Conservation (phyloP, 768 basidiomycete genomes). For the Amanita pallidorosea region DNA sequence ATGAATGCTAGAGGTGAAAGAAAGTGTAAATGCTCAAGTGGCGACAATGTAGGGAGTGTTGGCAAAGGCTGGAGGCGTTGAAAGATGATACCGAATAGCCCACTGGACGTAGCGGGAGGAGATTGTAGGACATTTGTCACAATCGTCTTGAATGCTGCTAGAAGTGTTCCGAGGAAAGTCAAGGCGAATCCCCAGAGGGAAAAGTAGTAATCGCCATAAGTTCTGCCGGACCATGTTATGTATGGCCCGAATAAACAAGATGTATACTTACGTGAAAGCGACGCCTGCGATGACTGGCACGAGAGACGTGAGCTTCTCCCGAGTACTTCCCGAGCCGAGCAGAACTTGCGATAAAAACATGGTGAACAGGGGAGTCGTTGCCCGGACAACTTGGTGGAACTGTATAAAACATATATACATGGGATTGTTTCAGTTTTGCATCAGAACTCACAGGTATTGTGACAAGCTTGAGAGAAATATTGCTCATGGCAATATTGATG, state of each 20-base stretch:
- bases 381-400: slow-evolving; percentile 97
- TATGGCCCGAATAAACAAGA: not conserved
- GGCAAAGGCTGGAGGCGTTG: slow-evolving; percentile 1
- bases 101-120: slow-evolving; percentile 13
- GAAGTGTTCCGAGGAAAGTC: slow-evolving; percentile 81
- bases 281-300: slow-evolving; percentile 86
- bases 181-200: slow-evolving; percentile 77
- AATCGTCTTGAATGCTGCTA: slow-evolving; percentile 92
- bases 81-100: not conserved
- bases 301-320: slow-evolving; percentile 58
- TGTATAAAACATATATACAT: slow-evolving; percentile 16
- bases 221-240: slow-evolving; percentile 31
- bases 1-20: slow-evolving; percentile 90
- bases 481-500: slow-evolving; percentile 91
- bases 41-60: slow-evolving; percentile 25
- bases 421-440: not conserved
- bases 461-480: slow-evolving; percentile 79
- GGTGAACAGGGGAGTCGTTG: slow-evolving; percentile 88
- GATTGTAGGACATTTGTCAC: slow-evolving; percentile 75
- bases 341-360: slow-evolving; percentile 67
- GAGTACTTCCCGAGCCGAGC: slow-evolving; percentile 49
- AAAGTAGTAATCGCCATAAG: slow-evolving; percentile 93
- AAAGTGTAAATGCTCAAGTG: slow-evolving; percentile 79
- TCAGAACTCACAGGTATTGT: slow-evolving; percentile 68
- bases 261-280: slow-evolving; percentile 65